Base-by-base conservation (phyloP, 805 yeast species). In the Clavispora phyllophila region DNA sequence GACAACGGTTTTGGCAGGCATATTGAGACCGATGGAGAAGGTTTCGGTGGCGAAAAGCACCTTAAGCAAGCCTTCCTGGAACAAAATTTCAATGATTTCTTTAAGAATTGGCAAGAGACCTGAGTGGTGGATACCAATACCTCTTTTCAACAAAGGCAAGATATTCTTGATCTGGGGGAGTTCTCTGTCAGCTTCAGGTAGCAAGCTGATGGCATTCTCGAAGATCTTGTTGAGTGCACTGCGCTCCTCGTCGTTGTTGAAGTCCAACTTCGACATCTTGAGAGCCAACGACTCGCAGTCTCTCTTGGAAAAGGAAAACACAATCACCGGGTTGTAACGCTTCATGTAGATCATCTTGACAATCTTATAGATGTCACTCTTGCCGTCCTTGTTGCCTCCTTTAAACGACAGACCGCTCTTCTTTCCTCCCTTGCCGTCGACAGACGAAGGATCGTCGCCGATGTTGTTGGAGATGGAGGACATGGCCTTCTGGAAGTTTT, bases 1-100 rank as follows among this genome's bases (percentile, higher is more conserved):
- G 2, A 93, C 99, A 36, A 93, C 99, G 0, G 99, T 93, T 57
- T 93, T 93, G 9, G 99, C 98, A 56, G 99, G 99, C 99, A 93
- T 93, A 68, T 93, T 93, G 41, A 93, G 78, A 40, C 99, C 99
- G 68, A 93, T 93, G 10, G 98, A 90, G 61, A 93, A 93, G 3
- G 99, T 93, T 64, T 93, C 99, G 0, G 99, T 93, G 4, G 99
- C 99, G 68, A 93, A 93, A 44, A 93, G 70, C 1, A 91, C 98
- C 62, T 93, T 93, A 45, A 93, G 70, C 40, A 91, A 79, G 10
- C 99, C 99, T 70, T 93, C 98, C 66, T 93, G 99, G 72, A 93
- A 93, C 45, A 93, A 68, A 66, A 93, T 87, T 70, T 93, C 99
- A 57, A 90, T 90, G 46, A 91, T 93, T 64, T 90, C 98, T 57